A percentile compares a stretch with the other conserved stretches of the same genome.
Conservation (phyloP, 2,329 filamentous ascomycete genomes). For the Cladosporium sp. region DNA sequence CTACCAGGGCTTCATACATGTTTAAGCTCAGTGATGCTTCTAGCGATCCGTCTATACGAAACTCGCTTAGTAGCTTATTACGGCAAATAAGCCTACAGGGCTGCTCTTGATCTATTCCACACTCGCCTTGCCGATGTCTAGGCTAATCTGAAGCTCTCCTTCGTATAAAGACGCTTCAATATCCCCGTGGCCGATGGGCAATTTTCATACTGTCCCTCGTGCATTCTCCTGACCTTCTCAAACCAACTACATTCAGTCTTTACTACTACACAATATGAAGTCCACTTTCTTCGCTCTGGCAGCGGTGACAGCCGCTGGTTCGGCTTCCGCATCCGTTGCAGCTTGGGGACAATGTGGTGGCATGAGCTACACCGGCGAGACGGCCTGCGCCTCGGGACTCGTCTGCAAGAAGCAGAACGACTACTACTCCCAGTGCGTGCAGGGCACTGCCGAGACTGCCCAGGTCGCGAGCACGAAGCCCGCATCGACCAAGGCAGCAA, state of each 20-base stretch:
- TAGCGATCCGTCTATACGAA: background rate
- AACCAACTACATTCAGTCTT: slow-evolving; percentile 10
- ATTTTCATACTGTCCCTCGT: background rate
- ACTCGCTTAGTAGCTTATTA: slow-evolving; percentile 10
- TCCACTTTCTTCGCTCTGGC: slow-evolving; percentile 12
- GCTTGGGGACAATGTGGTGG: slow-evolving; percentile 27
- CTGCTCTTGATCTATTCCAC: slow-evolving; percentile 5
- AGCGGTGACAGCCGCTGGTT: slow-evolving; percentile 9
- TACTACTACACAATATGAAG: slow-evolving; percentile 3
- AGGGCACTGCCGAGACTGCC: background rate
- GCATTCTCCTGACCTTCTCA: background rate
- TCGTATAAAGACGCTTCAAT: background rate
- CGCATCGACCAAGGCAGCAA: slow-evolving; percentile 17
- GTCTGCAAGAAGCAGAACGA: slow-evolving; percentile 24
- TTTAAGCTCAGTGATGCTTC: background rate
- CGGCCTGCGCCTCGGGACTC: slow-evolving; percentile 28
- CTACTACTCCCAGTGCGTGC: slow-evolving; percentile 32
- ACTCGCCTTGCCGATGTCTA: background rate
- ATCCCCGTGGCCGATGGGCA: background rate
- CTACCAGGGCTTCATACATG: background rate
- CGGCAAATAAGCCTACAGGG: slow-evolving; percentile 5
- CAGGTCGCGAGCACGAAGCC: background rate
- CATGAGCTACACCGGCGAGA: slow-evolving; percentile 26
- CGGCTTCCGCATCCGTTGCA: slow-evolving; percentile 11
- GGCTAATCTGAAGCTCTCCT: background rate